Evolutionary conservation across 1,284 basidiomycete species (phyloP), one percentile per base, ranked within the genome.

Genomic region (Trametes pubescens): DNA sequence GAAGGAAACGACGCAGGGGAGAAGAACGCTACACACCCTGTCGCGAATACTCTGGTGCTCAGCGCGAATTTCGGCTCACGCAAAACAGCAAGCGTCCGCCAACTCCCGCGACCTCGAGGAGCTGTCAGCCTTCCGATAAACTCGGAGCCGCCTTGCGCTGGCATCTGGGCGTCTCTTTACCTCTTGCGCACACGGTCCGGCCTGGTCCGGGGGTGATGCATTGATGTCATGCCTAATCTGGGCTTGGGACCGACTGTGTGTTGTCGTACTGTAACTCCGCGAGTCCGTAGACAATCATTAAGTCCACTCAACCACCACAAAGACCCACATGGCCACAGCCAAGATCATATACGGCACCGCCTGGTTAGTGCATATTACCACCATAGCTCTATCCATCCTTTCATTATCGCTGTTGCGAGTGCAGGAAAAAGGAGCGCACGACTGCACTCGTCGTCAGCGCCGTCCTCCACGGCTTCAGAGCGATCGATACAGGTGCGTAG

Each of bases 351-450:
- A 91, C 70, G 89, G 89, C 16, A 90, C 89, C 2, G 89, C 88
- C 37, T 91, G 89, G 89, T 87, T 67, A 24, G 57, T 32, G 18
- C 13, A 13, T 26, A 13, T 24, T 16, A 14, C 21, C 38, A 37
- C 21, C 14, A 10, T 47, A 26, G 7, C 10, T n/a, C n/a, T n/a
- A 11, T 24, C 9, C 10, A 69, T 75, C 60, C 4, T 43, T 18
- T 18, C 5, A 18, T 16, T 16, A 13, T 16, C 11, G 11, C 37
- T 10, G 10, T n/a, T 3, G 40, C 18, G 16, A 2, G 18, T 35
- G 22, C 58, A 89, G 90, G 91, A 93, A 93, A 79, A 88, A 89
- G 73, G 88, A 90, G 57, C 77, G 82, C 16, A 94, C 93, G 0
- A 78, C 85, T 0, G 78, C 81, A 9, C 82, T 94, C 4, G 91